Base-by-base conservation (phyloP, 805 yeast species). In the Zygosaccharomyces bailii region DNA sequence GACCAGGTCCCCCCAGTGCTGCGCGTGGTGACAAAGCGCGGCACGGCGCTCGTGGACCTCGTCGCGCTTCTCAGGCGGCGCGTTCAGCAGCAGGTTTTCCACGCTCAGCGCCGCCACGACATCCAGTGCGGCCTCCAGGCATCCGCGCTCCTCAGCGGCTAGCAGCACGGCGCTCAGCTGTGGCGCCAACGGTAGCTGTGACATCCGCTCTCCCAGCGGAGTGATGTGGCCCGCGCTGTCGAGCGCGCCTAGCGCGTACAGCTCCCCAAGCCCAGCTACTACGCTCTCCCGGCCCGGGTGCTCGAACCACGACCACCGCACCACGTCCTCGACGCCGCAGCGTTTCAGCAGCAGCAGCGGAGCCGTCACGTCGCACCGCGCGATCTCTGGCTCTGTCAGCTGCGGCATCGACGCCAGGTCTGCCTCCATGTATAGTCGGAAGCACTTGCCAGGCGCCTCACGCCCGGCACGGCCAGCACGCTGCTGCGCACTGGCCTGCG, bases 381-480 rank as follows among this genome's bases (percentile, higher is more conserved):
- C 71, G 51, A 93, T 91, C 63, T 93, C 99, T 0, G 99, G 91
- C 57, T 91, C 98, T 4, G 96, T 91, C 59, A 88, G 93, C 37
- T 72, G 69, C 0, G 84, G 81, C 43, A 93, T 68, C 50, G 74
- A 74, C 3, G 64, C 46, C 55, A 78, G 91, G 46, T 86, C 83
- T 1, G 68, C 61, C 55, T 91, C 98, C 39, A 86, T 80, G 63
- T 84, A 93, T 29, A 93, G 67, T 47, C 98, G 69, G 66, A 74
- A 93, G 34, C 93, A 86, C 63, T 91, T 91, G 34, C 99, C 99
- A 23, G 84, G 79, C 13, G 80, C 75, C 67, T 93, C 98, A 79
- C 99, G 87, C 50, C 99, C 99, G n/a, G 99, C 98, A 74, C 99
- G 86, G 63, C 99, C 99, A 36, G 90, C 81, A 66, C 99, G 73